Conservation (phyloP, 2,329 filamentous ascomycete species). For the Emmonsia crescens region DNA sequence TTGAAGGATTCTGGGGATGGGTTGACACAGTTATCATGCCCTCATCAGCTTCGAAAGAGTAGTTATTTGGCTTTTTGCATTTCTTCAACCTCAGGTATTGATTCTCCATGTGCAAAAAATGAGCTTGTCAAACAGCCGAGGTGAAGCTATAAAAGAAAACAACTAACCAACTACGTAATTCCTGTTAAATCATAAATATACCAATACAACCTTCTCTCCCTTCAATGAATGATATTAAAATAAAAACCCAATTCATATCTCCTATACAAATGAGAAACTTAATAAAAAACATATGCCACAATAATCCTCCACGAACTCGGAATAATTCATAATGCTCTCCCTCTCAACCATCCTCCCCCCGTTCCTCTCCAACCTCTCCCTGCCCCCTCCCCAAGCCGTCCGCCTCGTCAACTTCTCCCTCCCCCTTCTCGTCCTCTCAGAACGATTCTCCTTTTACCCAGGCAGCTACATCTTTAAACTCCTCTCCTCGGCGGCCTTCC, state of each 20-base stretch:
- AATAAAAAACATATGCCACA: neutral
- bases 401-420: slow-evolving; percentile 18
- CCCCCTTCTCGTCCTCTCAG: slow-evolving; percentile 19
- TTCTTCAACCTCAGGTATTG: too few relatives aligned
- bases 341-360: neutral
- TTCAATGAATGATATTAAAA: too few relatives aligned
- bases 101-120: neutral
- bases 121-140: neutral
- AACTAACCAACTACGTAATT: too few relatives aligned
- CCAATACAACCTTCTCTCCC: too few relatives aligned
- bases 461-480: slow-evolving; percentile 22
- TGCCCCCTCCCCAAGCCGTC: slow-evolving; percentile 13
- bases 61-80: too few relatives aligned
- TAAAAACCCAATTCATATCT: too few relatives aligned
- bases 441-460: slow-evolving; percentile 16
- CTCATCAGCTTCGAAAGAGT: too few relatives aligned
- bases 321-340: neutral
- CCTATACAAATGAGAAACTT: too few relatives aligned
- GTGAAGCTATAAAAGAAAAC: too few relatives aligned
- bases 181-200: too few relatives aligned
- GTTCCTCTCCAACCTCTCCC: slow-evolving; percentile 10
- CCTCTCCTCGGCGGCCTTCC: slow-evolving; percentile 20
- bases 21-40: too few relatives aligned
- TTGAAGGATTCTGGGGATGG: too few relatives aligned
- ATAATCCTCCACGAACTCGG: neutral